Evolutionary conservation across 257 asterid genomes (phyloP).

Genomic region (Ilex aquifolium): DNA sequence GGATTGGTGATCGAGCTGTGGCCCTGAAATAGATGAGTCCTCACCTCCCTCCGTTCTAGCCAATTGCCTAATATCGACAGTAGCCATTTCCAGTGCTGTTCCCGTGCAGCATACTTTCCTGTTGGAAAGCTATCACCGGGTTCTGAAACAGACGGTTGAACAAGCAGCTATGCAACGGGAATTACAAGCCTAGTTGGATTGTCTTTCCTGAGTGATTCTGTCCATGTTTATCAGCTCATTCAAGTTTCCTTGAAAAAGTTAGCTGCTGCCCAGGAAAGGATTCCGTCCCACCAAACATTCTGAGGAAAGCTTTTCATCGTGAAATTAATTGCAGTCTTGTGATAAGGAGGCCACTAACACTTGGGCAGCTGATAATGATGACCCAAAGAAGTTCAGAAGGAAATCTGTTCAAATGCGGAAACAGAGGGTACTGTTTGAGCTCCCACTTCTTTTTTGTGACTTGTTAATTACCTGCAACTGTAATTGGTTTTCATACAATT

Average conservation of each 20-base stretch:
- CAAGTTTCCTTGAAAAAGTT: slow-evolving; percentile 23
- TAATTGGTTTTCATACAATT: too few species aligned
- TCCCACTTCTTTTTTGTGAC: too few species aligned
- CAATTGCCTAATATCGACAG: slow-evolving; percentile 37
- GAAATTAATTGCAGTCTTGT: slow-evolving; percentile 31
- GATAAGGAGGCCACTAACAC: slow-evolving; percentile 58
- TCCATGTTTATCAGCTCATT: slow-evolving; percentile 47
- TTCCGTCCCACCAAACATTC: slow-evolving; percentile 13
- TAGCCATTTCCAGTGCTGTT: slow-evolving; percentile 34
- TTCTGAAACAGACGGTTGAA: slow-evolving; percentile 43
- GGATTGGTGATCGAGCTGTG: slow-evolving; percentile 37
- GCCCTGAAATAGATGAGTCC: slow-evolving; percentile 37
- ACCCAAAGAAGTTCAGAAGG: slow-evolving; percentile 69
- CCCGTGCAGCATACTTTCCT: slow-evolving; percentile 30
- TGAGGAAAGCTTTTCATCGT: slow-evolving; percentile 17
- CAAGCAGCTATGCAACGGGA: slow-evolving; percentile 55
- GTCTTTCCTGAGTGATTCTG: slow-evolving; percentile 80
- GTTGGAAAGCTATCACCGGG: slow-evolving; percentile 33
- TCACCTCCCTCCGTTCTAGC: slow-evolving; percentile 57
- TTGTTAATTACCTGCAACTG: too few species aligned
- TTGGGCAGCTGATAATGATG: slow-evolving; percentile 87
- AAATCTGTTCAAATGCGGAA: slow-evolving; percentile 41
- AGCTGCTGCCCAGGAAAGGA: slow-evolving; percentile 22
- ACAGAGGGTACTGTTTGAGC: slow-evolving; percentile 13
- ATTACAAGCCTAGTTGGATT: slow-evolving; percentile 48